Base-by-base conservation (phyloP, 805 yeast genomes). In the Barnettozyma salicaria region DNA sequence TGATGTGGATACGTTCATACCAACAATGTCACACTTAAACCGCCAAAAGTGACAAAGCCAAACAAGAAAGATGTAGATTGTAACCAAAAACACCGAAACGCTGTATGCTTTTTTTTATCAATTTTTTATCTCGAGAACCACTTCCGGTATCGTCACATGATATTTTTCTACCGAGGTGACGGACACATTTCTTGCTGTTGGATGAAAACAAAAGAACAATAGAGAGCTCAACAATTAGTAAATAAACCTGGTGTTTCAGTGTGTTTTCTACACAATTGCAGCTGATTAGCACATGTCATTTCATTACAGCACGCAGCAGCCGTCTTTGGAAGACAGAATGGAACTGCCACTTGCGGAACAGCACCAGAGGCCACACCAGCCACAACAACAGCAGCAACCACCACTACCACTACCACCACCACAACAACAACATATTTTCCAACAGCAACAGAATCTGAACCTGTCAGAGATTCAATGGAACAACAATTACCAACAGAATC, bases 1-100 rank as follows among this genome's bases (percentile, higher is more conserved):
- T 35, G 95, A 84, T 26, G 95, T 85, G 25, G 95, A 83, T 27
- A 86, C 78, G 59, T 88, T 88, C 96, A 88, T 87, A 29, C 17
- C 11, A 10, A 22, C 9, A 23, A 16, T 6, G 6, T 16, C 26
- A 16, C 9, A n/a, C n/a, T n/a, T n/a, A n/a, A n/a, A n/a, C n/a
- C n/a, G n/a, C n/a, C n/a, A n/a, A n/a, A n/a, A n/a, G n/a, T n/a
- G n/a, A n/a, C n/a, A n/a, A n/a, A n/a, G n/a, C n/a, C n/a, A n/a
- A n/a, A n/a, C n/a, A n/a, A n/a, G n/a, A n/a, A n/a, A n/a, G n/a
- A n/a, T n/a, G n/a, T n/a, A n/a, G n/a, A n/a, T n/a, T n/a, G n/a
- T n/a, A n/a, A n/a, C n/a, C n/a, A n/a, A n/a, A n/a, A n/a, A n/a
- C n/a, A n/a, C n/a, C n/a, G n/a, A n/a, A n/a, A n/a, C n/a, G n/a